phyloP scores from a whole-genome alignment of 2,329 filamentous ascomycete species.

The Botrytis fragariae region DNA sequence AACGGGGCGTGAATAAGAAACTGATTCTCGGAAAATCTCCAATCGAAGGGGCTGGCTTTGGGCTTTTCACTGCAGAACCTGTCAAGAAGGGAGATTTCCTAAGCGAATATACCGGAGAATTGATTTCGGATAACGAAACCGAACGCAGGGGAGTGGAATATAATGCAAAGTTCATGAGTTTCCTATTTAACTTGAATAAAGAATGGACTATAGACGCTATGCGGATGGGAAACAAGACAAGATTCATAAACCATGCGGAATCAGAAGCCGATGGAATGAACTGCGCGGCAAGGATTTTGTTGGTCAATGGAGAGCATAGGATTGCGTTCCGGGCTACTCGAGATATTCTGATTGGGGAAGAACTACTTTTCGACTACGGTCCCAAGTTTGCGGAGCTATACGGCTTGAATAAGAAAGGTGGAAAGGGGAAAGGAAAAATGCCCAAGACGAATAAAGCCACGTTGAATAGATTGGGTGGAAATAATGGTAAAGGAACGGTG shows the following conservation, averaged over 20 bases:
- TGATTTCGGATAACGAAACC: conserved; percentile 48
- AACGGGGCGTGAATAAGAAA: conserved; percentile 63
- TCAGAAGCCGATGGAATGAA: conserved; percentile 59
- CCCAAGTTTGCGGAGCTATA: conserved; percentile 59
- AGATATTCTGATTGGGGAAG: conserved; percentile 68
- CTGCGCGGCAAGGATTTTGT: conserved; percentile 64
- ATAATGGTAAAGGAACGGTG: conserved; percentile 18
- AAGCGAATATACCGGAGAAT: conserved; percentile 77
- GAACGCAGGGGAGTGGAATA: conserved; percentile 39
- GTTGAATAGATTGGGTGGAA: conserved; percentile 27
- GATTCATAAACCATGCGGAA: conserved; percentile 78
- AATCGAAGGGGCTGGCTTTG: conserved; percentile 68
- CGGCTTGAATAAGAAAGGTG: conserved; percentile 48
- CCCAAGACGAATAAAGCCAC: conserved; percentile 28
- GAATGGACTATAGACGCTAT: conserved; percentile 64
- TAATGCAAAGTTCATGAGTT: conserved; percentile 41
- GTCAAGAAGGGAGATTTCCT: conserved; percentile 62
- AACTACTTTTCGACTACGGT: conserved; percentile 81
- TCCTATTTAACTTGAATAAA: conserved; percentile 53
- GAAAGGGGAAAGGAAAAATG: not conserved
- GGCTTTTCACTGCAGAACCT: conserved; percentile 59
- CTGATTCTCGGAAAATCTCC: conserved; percentile 69
- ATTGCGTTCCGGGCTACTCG: conserved; percentile 70
- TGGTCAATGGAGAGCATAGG: conserved; percentile 73
- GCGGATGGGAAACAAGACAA: conserved; percentile 73